Evolutionary conservation across 2,329 filamentous ascomycete species (phyloP).

Genomic region (Aspergillus uvarum): DNA sequence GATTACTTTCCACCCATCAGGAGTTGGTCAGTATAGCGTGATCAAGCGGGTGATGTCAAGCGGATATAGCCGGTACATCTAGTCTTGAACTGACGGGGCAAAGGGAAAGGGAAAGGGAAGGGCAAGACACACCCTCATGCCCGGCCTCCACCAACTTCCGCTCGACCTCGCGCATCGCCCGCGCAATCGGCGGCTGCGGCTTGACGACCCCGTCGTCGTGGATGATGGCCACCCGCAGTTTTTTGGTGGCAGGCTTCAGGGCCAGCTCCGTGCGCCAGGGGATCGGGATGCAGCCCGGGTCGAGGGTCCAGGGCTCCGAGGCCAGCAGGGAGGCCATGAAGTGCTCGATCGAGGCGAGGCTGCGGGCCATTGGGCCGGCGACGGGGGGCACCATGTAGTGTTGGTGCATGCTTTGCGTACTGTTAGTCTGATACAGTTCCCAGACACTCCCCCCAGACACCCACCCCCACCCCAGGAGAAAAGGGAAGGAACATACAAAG

Average conservation of each 20-base stretch:
- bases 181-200: constrained; percentile 58
- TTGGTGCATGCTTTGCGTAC: constrained; percentile 40
- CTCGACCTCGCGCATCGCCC: constrained; percentile 53
- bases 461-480: neutral
- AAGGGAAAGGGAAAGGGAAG: neutral
- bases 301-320: constrained; percentile 29
- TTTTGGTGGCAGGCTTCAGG: constrained; percentile 30
- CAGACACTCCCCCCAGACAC: too few species aligned
- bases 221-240: constrained; percentile 60
- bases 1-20: constrained; percentile 20
- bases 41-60: too few species aligned
- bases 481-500: constrained; percentile 15
- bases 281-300: constrained; percentile 44
- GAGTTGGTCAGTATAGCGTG: neutral
- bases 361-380: constrained; percentile 28
- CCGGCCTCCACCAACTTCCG: constrained; percentile 58
- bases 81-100: neutral
- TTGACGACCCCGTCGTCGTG: constrained; percentile 60
- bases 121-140: constrained; percentile 40
- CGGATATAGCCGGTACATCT: neutral
- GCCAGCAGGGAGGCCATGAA: constrained; percentile 29
- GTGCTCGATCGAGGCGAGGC: constrained; percentile 26
- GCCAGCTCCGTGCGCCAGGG: constrained; percentile 28
- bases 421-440: too few species aligned
- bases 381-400: constrained; percentile 30